Percentiles rank a stretch among this genome's conserved stretches.
phyloP scores from a whole-genome alignment of 225 moss, liverwort and hornwort genomes.

The Anthoceros angustus region DNA sequence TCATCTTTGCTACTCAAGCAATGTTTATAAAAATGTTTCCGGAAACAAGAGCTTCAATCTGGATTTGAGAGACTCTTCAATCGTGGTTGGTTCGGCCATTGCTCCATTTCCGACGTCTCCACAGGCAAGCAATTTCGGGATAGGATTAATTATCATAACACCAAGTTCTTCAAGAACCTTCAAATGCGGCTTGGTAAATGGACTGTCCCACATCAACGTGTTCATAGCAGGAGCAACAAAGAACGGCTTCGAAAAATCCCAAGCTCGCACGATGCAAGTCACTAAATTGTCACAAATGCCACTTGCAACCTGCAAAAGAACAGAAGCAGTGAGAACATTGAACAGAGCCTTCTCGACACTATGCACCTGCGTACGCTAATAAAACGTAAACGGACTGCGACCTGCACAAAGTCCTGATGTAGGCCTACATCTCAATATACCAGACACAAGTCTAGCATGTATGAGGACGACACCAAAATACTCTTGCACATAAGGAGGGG shows the following conservation, averaged over 20 bases:
- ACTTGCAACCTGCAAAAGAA: slow-evolving; percentile 50
- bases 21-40: no score
- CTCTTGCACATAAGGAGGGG: slow-evolving; percentile 3
- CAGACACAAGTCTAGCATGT: not conserved
- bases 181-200: slow-evolving; percentile 69
- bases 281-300: slow-evolving; percentile 94
- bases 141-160: slow-evolving; percentile 56
- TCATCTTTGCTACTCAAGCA: no score
- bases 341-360: not conserved
- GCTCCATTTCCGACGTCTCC: slow-evolving; percentile 92
- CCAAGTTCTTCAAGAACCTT: slow-evolving; percentile 52
- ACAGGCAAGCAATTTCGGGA: slow-evolving; percentile 76
- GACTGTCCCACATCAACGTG: slow-evolving; percentile 93
- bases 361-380: not conserved
- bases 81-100: slow-evolving; percentile 85
- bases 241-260: slow-evolving; percentile 90
- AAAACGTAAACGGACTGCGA: not conserved
- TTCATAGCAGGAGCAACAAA: slow-evolving; percentile 97
- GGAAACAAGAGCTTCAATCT: no score
- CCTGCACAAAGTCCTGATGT: no score
- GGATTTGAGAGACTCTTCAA: slow-evolving; percentile 50
- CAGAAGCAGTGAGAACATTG: not conserved
- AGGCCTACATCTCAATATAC: not conserved
- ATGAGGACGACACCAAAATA: not conserved
- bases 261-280: slow-evolving; percentile 90